A percentile compares a stretch with the other conserved stretches of the same genome.
Evolutionary conservation across 2,329 filamentous ascomycete genomes (phyloP).

Genomic region (Trichoderma sp.): DNA sequence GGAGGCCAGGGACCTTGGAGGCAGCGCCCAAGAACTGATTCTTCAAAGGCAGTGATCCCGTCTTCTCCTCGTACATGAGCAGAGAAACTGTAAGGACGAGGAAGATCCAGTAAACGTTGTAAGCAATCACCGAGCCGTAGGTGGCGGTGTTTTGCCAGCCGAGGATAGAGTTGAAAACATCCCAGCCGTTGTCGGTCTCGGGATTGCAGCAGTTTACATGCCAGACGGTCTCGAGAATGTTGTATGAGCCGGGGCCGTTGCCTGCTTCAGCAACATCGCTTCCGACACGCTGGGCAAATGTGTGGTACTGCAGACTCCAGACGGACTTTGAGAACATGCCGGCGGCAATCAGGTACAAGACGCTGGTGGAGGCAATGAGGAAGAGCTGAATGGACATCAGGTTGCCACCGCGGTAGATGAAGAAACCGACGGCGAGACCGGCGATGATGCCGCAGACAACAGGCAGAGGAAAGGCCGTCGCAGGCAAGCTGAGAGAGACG

Average conservation of each 20-base stretch:
- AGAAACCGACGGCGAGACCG: constrained; percentile 62
- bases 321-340: constrained; percentile 75
- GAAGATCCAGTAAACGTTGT: constrained; percentile 84
- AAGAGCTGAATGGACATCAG: constrained; percentile 61
- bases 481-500: constrained; percentile 68
- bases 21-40: background rate
- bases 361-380: constrained; percentile 73
- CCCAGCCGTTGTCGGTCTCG: constrained; percentile 66
- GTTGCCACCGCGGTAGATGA: constrained; percentile 60
- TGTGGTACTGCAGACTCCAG: constrained; percentile 69
- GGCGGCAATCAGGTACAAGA: constrained; percentile 79
- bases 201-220: constrained; percentile 76
- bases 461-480: constrained; percentile 68
- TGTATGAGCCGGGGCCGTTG: constrained; percentile 71
- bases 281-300: constrained; percentile 56
- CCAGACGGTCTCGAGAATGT: constrained; percentile 76
- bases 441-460: constrained; percentile 66
- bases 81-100: constrained; percentile 7
- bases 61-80: constrained; percentile 22
- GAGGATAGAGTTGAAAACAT: constrained; percentile 71
- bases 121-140: constrained; percentile 82
- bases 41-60: constrained; percentile 18
- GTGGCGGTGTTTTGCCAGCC: constrained; percentile 87
- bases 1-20: constrained; percentile 16
- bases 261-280: constrained; percentile 52